Percentiles rank a stretch among this genome's conserved stretches.
phyloP scores from a whole-genome alignment of 495 filamentous ascomycete species.

The Talaromyces adpressus region DNA sequence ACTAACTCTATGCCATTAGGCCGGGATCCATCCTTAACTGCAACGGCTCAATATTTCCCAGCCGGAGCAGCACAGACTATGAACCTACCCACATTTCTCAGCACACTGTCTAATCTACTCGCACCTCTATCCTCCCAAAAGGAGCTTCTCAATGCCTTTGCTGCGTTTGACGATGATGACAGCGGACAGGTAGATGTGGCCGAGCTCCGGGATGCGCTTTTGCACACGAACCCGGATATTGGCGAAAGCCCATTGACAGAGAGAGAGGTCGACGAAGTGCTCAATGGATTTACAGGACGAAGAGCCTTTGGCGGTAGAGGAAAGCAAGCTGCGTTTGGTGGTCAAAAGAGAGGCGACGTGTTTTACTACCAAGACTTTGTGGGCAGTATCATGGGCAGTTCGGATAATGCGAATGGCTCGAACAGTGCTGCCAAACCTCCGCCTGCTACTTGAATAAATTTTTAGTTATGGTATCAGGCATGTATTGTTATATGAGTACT shows the following conservation, averaged over 20 bases:
- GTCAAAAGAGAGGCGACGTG: slow-evolving; percentile 35
- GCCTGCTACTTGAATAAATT: not conserved
- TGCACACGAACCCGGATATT: slow-evolving; percentile 71
- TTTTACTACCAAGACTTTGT: slow-evolving; percentile 44
- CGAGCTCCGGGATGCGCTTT: slow-evolving; percentile 74
- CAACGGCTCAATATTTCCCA: slow-evolving; percentile 72
- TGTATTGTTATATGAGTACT: not conserved
- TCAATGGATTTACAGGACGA: slow-evolving; percentile 77
- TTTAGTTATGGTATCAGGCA: not conserved
- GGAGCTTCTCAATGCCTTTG: slow-evolving; percentile 80
- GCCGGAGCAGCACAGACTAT: slow-evolving; percentile 57
- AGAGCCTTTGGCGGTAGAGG: slow-evolving; percentile 56
- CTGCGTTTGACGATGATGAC: slow-evolving; percentile 93
- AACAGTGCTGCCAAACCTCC: slow-evolving; percentile 1
- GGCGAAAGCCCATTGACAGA: slow-evolving; percentile 63
- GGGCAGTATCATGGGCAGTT: slow-evolving; percentile 29
- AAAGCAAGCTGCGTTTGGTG: slow-evolving; percentile 14
- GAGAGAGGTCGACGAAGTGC: slow-evolving; percentile 71
- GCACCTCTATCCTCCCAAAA: slow-evolving; percentile 61
- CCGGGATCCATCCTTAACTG: slow-evolving; percentile 49
- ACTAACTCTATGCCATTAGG: slow-evolving; percentile 23
- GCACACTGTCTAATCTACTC: slow-evolving; percentile 65
- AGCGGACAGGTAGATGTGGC: slow-evolving; percentile 81
- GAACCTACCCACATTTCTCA: slow-evolving; percentile 78
- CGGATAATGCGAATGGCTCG: slow-evolving; percentile 20